Base-by-base conservation (phyloP, 169 alveolate species). In the Cryptosporidium tyzzeri region DNA sequence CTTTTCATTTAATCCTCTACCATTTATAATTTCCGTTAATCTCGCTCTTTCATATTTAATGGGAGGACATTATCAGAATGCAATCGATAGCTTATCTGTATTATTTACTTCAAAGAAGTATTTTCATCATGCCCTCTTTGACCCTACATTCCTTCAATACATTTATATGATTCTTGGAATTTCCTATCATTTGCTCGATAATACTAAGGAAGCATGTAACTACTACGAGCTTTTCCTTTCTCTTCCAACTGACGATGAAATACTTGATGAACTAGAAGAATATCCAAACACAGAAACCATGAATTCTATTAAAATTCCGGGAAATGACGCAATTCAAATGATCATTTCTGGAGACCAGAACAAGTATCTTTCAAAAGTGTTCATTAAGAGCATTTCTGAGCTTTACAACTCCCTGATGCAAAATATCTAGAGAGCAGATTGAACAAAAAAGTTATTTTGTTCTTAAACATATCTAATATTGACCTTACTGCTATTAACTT, bases 61-160 rank as follows among this genome's bases (percentile, higher is more conserved):
- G 86, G 86, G 86, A 8, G 86, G 86, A 2, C 86, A 74, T 35
- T 74, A 74, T 21, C 71, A 59, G 39, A 74, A 74, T 35, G 86
- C 86, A 18, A 59, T 74, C 5, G 86, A 74, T 39, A 37, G 86
- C 21, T 53, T 74, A 35, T 23, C 23, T 4, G 35, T 53, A 10
- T 50, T 74, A n/a, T 74, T 59, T n/a, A 37, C 71, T 12, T 55
- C 70, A 5, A 74, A 74, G 33, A 53, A 41, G 53, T 74, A 74
- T 44, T 59, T 74, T 9, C 86, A 74, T 26, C 69, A 33, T 21
- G 53, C 71, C 68, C 16, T 74, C 48, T 53, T 59, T 26, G 86
- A 74, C 18, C 70, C 71, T 48, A 53, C 70, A 33, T 51, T 74
- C 21, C 68, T 74, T 23, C 86, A 74, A 41, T 55, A 74, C 68